Evolutionary conservation across 495 filamentous ascomycete genomes (phyloP).

Genomic region (Xeromyces bisporus): DNA sequence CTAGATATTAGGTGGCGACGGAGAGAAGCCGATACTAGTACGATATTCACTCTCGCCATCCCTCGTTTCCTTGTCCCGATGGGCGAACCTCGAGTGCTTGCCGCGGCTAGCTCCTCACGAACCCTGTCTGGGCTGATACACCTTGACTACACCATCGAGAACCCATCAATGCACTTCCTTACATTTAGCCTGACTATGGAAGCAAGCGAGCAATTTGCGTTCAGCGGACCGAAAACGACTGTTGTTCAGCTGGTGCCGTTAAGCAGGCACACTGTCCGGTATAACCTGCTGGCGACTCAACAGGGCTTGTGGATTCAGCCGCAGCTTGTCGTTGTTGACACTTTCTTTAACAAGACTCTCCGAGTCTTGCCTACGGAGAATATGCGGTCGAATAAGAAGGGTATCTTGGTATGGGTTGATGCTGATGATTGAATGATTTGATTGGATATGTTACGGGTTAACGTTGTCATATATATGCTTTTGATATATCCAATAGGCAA

Average conservation of each 20-base stretch:
- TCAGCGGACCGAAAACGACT: slow-evolving; percentile 70
- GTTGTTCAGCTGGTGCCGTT: slow-evolving; percentile 65
- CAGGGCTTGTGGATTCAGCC: slow-evolving; percentile 55
- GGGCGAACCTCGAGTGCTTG: slow-evolving; percentile 77
- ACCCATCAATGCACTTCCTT: slow-evolving; percentile 83
- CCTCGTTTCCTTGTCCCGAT: slow-evolving; percentile 64
- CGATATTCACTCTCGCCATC: slow-evolving; percentile 44
- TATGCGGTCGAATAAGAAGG: slow-evolving; percentile 57
- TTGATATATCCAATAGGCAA: too few species aligned
- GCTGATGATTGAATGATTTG: slow-evolving; percentile 30
- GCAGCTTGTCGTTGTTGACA: slow-evolving; percentile 60
- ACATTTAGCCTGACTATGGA: slow-evolving; percentile 90
- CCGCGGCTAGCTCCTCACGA: slow-evolving; percentile 34
- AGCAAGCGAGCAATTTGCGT: slow-evolving; percentile 78
- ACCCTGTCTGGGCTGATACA: slow-evolving; percentile 28
- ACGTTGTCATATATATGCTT: too few species aligned
- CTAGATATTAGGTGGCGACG: slow-evolving; percentile 65
- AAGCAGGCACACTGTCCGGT: slow-evolving; percentile 51
- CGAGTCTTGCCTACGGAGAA: slow-evolving; percentile 57
- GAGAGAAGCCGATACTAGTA: slow-evolving; percentile 10
- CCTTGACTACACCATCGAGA: slow-evolving; percentile 65
- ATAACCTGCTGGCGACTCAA: slow-evolving; percentile 42
- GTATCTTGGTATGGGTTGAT: slow-evolving; percentile 50
- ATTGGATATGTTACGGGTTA: too few species aligned
- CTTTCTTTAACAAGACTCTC: slow-evolving; percentile 76